Percentiles rank a stretch among this genome's conserved stretches.
These are phyloP conservation scores for Paratinospora sagittata DNA, from an alignment of 164 flowering plant species.

Conservation along the genomic window DNA sequence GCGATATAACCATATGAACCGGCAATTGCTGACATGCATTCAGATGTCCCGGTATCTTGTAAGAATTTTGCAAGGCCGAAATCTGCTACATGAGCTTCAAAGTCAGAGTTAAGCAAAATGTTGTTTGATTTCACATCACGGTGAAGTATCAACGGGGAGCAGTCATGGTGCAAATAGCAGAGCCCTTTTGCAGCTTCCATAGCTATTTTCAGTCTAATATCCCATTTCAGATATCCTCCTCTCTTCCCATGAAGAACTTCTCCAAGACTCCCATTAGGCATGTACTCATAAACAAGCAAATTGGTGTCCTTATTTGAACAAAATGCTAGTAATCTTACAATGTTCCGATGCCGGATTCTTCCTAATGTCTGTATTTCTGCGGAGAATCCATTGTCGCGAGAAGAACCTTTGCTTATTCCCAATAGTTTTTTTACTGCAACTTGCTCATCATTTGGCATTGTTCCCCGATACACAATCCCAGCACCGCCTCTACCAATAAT, in stretches of 20 bases:
- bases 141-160: conserved; percentile 62
- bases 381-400: conserved; percentile 59
- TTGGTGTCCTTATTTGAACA: conserved; percentile 61
- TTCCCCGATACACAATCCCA: conserved; percentile 59
- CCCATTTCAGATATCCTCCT: conserved; percentile 57
- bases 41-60: conserved; percentile 54
- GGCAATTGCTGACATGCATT: conserved; percentile 80
- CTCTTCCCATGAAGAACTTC: conserved; percentile 65
- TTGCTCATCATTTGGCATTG: conserved; percentile 49
- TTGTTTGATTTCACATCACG: conserved; percentile 79
- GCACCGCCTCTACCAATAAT: conserved; percentile 80
- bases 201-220: conserved; percentile 52
- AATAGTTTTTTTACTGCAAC: conserved; percentile 63
- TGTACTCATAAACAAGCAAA: conserved; percentile 70
- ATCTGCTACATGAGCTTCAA: conserved; percentile 80
- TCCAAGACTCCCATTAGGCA: conserved; percentile 80
- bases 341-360: conserved; percentile 58
- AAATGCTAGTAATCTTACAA: conserved; percentile 54
- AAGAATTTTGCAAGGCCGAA: conserved; percentile 76
- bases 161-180: conserved; percentile 77
- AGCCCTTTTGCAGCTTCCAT: conserved; percentile 69
- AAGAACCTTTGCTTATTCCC: conserved; percentile 48
- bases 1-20: conserved; percentile 88
- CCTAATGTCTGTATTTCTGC: conserved; percentile 69
- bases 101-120: conserved; percentile 52